Evolutionary conservation across 208 protist genomes (phyloP).

Genomic region (Trypanosoma brucei): DNA sequence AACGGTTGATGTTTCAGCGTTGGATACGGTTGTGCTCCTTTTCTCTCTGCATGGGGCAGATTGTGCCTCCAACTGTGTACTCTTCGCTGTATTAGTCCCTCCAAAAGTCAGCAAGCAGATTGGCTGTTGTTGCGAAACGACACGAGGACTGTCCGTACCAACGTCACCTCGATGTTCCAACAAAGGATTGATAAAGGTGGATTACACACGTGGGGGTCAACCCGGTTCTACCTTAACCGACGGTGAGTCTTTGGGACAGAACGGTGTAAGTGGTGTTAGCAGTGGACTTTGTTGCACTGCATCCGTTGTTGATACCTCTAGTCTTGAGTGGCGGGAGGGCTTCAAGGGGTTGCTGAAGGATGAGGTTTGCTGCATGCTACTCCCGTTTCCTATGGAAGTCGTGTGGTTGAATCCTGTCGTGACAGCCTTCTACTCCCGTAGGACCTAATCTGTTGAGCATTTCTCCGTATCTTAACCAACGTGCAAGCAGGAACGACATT

Average conservation of each 20-base stretch:
- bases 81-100: constrained; percentile 15
- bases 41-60: constrained; percentile 17
- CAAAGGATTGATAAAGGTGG: background rate
- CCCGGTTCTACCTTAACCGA: background rate
- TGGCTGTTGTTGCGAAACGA: background rate
- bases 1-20: constrained; percentile 4
- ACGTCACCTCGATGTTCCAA: background rate
- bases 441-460: background rate
- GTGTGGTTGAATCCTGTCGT: constrained; percentile 16
- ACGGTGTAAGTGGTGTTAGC: background rate
- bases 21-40: constrained; percentile 4
- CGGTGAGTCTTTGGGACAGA: background rate
- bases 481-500: too few species aligned
- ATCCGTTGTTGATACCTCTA: constrained; percentile 7
- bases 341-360: constrained; percentile 11
- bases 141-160: background rate
- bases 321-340: constrained; percentile 3
- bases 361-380: background rate
- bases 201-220: background rate
- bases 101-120: background rate
- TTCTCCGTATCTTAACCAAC: too few species aligned
- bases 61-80: constrained; percentile 13
- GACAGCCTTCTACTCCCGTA: constrained; percentile 5
- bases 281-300: background rate
- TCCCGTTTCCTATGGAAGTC: constrained; percentile 2